Evolutionary conservation across 768 basidiomycete species (phyloP).

Genomic region (Pholiota molesta): DNA sequence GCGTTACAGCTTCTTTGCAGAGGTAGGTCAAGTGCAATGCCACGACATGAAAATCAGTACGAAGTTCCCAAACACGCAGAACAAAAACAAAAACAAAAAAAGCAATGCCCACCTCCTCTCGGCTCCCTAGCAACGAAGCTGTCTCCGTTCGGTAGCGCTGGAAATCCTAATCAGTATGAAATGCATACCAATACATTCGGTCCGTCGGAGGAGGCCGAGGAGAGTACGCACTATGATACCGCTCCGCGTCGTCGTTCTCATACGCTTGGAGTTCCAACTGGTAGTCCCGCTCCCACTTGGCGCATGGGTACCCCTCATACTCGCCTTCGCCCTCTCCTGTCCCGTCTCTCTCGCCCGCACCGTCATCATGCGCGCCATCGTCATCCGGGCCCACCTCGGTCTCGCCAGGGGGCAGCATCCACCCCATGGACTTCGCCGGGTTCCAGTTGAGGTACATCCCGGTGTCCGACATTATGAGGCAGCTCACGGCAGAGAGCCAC

Average conservation of each 20-base stretch:
- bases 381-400: too few species aligned
- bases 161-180: background rate
- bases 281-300: conserved; percentile 16
- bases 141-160: conserved; percentile 19
- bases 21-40: background rate
- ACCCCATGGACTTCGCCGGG: background rate
- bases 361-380: background rate
- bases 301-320: background rate
- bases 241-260: conserved; percentile 13
- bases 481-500: conserved; percentile 40
- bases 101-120: background rate
- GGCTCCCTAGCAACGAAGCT: conserved; percentile 15
- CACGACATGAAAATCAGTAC: background rate
- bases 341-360: background rate
- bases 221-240: conserved; percentile 17
- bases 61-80: background rate
- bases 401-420: too few species aligned
- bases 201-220: background rate
- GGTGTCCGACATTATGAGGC: conserved; percentile 58
- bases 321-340: background rate
- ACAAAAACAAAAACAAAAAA: background rate
- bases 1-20: conserved; percentile 8
- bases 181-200: background rate
- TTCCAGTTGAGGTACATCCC: conserved; percentile 54
- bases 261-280: conserved; percentile 13